Base-by-base conservation (phyloP, 257 asterid genomes). In the Scutellaria minor region DNA sequence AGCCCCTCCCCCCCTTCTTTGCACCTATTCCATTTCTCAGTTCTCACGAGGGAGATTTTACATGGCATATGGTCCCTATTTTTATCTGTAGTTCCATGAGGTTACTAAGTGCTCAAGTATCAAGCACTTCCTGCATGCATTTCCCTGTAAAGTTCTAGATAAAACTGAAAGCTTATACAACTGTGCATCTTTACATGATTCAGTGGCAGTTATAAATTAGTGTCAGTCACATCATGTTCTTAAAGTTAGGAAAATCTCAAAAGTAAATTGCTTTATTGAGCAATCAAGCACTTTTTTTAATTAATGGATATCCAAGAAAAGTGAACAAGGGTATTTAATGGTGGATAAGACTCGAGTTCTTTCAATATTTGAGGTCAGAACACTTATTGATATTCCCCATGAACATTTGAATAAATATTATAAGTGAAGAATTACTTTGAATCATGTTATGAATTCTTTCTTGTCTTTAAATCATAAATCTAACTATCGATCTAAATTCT, bases 11-110 rank as follows among this genome's bases (percentile, higher is more conserved):
- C 45, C 41, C 12, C 4, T 20, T 71, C 57, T 71, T 65, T 45
- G 69, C 70, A 48, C 44, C 7, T 41, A 39, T 62, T 12, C 56
- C 45, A 31, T 50, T 47, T 46, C 58, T 58, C 57, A 75, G 71
- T 65, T 44, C 58, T 39, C 74, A 31, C 50, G 3, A 42, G 27
- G 68, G 37, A 31, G 4, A 31, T 31, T 31, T 31, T 31, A 1
- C 3, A 31, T 31, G 37, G 4, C 37, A 31, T 31, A 3, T 31
- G 3, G 37, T 31, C 37, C 37, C 37, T 31, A 1, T 31, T 31
- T 31, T 31, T 0, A 24, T 24, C 27, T 24, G 27, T 31, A 31
- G 37, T 31, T 31, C 37, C 37, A 31, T 31, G 37, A 31, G 37
- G 37, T 31, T 31, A 31, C 37, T 1, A 35, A 13, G 50, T 7